Evolutionary conservation across 1,284 basidiomycete genomes (phyloP), one percentile per base, ranked within the genome.

Genomic region (Trichosporon faecale): DNA sequence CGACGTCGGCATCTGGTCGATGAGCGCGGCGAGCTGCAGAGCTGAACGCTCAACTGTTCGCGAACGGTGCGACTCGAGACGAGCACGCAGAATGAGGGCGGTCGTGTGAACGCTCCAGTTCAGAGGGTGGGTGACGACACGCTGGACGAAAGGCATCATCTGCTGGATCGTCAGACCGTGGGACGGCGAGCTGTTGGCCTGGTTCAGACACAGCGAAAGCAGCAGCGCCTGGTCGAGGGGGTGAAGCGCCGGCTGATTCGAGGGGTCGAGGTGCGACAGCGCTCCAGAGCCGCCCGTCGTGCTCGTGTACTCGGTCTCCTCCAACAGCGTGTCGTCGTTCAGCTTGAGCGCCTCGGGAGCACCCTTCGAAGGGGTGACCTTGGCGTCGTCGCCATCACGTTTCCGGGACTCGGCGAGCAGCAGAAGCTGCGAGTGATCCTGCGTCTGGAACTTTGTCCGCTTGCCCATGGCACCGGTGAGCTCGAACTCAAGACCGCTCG

Each of bases 101-200:
- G 95, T 95, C 31, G 94, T 95, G 84, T 97, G 93, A 29, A 97
- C 86, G 11, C 93, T 91, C 95, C 95, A 98, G 82, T 97, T 97
- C 64, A 87, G 86, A 0, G 94, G 93, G 78, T 96, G 92, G 0
- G 89, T 86, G 73, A 97, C 87, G 31, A 96, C 93, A 29, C 94
- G 91, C 5, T 89, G 81, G 71, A 97, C 88, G 85, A 95, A 98
- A 9, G 95, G 92, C 27, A 89, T 83, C 91, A 97, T 95, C 80
- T 97, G 94, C 76, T 93, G 91, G 35, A 87, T 86, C 18, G 95
- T 96, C 64, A 98, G 87, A 21, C 94, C 94, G 82, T 95, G 91
- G 23, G 88, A 84, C 5, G 94, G 93, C 2, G 92, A 92, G 1
- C 89, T 92, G 78, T 96, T 95, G 77, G 90, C 89, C 70, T 97